Conservation (phyloP, 2,329 filamentous ascomycete species). For the Hymenoscyphus linearis region DNA sequence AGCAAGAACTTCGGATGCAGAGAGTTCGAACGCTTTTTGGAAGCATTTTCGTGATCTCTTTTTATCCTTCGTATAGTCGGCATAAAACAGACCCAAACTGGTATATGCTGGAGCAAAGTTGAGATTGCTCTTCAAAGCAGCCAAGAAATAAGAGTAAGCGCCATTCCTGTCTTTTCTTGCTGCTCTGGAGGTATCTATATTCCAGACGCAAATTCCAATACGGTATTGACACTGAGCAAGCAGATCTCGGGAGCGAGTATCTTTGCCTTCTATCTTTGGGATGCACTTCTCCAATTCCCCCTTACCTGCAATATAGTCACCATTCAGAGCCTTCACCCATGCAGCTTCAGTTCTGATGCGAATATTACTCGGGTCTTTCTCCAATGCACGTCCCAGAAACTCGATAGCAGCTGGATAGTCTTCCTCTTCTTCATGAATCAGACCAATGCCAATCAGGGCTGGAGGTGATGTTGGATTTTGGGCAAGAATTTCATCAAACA, state of each 20-base stretch:
- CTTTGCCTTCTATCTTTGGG: conserved; percentile 56
- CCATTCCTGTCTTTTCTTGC: conserved; percentile 76
- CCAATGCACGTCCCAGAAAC: conserved; percentile 71
- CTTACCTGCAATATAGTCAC: conserved; percentile 64
- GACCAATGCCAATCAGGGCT: conserved; percentile 81
- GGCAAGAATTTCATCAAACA: conserved; percentile 77
- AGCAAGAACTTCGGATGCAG: conserved; percentile 76
- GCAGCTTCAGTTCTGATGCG: conserved; percentile 81
- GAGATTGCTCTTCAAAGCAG: conserved; percentile 77
- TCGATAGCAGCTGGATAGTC: conserved; percentile 77
- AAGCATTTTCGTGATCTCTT: conserved; percentile 87
- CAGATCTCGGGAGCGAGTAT: conserved; percentile 60
- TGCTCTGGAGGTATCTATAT: conserved; percentile 66
- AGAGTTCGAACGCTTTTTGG: conserved; percentile 92
- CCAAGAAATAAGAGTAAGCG: conserved; percentile 78
- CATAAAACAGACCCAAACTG: conserved; percentile 82
- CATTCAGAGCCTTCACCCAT: conserved; percentile 84
- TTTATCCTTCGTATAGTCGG: conserved; percentile 84
- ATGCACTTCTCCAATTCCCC: conserved; percentile 67
- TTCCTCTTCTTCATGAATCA: conserved; percentile 91
- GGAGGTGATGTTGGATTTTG: conserved; percentile 71
- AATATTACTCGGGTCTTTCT: conserved; percentile 68
- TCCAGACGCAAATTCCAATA: conserved; percentile 82
- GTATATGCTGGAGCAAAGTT: conserved; percentile 90
- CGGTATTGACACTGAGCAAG: conserved; percentile 82